Percentiles rank a stretch among this genome's conserved stretches.
Evolutionary conservation across 202 grass and related monocot genomes (phyloP).

Genomic region (Zoysia matrella): DNA sequence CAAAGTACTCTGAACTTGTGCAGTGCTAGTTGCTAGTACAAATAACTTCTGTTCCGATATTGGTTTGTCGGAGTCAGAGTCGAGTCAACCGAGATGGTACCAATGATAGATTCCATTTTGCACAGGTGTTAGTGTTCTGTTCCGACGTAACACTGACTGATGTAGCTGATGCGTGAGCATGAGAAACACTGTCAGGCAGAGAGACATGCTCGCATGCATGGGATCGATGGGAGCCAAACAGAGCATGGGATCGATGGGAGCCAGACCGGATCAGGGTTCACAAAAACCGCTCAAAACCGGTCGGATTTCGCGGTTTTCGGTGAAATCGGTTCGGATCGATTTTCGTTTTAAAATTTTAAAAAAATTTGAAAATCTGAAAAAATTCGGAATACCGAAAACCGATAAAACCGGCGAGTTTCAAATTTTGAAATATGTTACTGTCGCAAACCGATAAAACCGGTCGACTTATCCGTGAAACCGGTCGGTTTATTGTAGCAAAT

Average conservation of each 20-base stretch:
- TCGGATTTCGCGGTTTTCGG: too few relatives aligned
- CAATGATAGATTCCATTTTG: slow-evolving; percentile 54
- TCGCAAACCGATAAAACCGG: too few relatives aligned
- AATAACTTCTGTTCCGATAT: background rate
- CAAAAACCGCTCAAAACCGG: too few relatives aligned
- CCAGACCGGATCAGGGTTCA: too few relatives aligned
- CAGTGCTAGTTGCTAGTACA: background rate
- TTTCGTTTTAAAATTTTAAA: too few relatives aligned
- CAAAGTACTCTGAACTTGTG: background rate
- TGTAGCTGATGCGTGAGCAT: slow-evolving; percentile 39
- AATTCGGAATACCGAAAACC: too few relatives aligned
- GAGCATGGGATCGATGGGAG: background rate
- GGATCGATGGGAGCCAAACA: background rate
- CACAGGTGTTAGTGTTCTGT: slow-evolving; percentile 34
- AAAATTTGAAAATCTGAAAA: too few relatives aligned
- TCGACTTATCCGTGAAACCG: too few relatives aligned
- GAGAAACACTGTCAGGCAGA: slow-evolving; percentile 12
- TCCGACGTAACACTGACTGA: slow-evolving; percentile 21
- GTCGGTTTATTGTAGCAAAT: too few relatives aligned
- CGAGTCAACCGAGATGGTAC: background rate
- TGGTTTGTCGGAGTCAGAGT: background rate
- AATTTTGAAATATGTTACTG: too few relatives aligned
- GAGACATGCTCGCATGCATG: background rate
- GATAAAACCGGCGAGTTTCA: too few relatives aligned
- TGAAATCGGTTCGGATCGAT: too few relatives aligned